A percentile compares a stretch with the other conserved stretches of the same genome.
Conservation (phyloP, 441 rosid species). For the Raphanus hybrid region DNA sequence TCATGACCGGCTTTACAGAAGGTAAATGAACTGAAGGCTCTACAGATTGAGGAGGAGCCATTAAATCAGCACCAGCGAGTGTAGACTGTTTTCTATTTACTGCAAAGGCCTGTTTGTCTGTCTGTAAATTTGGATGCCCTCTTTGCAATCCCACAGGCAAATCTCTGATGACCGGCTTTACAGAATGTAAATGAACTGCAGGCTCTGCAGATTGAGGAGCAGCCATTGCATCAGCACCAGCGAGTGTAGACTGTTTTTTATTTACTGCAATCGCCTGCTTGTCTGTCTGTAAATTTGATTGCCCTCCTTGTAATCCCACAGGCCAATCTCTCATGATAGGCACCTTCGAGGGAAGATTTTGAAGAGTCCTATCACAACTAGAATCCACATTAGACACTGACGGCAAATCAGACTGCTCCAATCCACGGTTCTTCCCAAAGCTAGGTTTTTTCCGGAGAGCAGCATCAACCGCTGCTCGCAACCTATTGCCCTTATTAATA, state of each 20-base stretch:
- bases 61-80: constrained; percentile 39
- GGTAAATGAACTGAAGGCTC: constrained; percentile 44
- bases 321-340: constrained; percentile 48
- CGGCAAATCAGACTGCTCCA: constrained; percentile 62
- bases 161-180: constrained; percentile 43
- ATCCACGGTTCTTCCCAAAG: constrained; percentile 63
- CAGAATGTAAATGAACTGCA: constrained; percentile 45
- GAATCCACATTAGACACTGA: constrained; percentile 51
- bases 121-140: constrained; percentile 34
- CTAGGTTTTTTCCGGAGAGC: constrained; percentile 80
- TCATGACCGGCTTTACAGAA: constrained; percentile 44
- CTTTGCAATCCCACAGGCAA: constrained; percentile 37
- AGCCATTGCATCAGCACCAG: constrained; percentile 37
- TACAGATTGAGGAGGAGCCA: constrained; percentile 40
- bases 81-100: constrained; percentile 48
- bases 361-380: constrained; percentile 51
- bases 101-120: constrained; percentile 43
- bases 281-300: constrained; percentile 33
- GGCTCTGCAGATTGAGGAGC: constrained; percentile 45
- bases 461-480: constrained; percentile 86
- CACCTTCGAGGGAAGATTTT: constrained; percentile 49
- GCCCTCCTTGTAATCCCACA: constrained; percentile 55
- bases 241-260: constrained; percentile 43
- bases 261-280: constrained; percentile 46
- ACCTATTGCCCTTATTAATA: constrained; percentile 55